Conservation (phyloP, 2,329 filamentous ascomycete genomes). For the Didymella pomorum region DNA sequence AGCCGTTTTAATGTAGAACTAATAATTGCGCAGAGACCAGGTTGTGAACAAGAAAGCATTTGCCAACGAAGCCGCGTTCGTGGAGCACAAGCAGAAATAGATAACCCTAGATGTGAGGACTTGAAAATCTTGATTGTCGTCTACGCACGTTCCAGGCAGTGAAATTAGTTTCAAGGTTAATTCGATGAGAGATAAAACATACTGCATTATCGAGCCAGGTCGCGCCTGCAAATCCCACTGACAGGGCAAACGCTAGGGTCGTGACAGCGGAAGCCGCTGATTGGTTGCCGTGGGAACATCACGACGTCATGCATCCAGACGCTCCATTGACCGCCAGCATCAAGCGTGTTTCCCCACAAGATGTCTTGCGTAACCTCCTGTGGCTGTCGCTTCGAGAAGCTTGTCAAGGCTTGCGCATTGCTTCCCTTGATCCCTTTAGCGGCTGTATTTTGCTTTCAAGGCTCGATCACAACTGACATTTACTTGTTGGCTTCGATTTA, state of each 20-base stretch:
- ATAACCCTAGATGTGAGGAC: neutral
- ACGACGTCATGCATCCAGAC: slow-evolving; percentile 20
- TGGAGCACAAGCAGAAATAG: slow-evolving; percentile 27
- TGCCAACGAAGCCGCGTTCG: slow-evolving; percentile 35
- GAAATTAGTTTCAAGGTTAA: neutral
- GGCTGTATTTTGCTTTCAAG: neutral
- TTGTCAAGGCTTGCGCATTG: slow-evolving; percentile 1
- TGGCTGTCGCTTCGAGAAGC: neutral
- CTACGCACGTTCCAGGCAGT: neutral
- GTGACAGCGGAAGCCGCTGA: slow-evolving; percentile 1
- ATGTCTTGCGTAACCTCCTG: neutral
- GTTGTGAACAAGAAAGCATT: slow-evolving; percentile 32
- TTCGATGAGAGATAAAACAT: neutral
- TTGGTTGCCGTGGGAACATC: slow-evolving; percentile 4
- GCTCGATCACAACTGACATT: neutral
- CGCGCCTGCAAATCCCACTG: neutral
- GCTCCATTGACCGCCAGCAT: neutral
- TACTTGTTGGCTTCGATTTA: neutral
- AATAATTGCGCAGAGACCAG: slow-evolving; percentile 25
- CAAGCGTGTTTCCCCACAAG: slow-evolving; percentile 3
- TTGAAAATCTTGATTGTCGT: neutral
- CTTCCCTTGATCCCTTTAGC: neutral
- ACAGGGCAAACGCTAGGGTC: neutral
- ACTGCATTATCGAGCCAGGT: neutral
- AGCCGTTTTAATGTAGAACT: slow-evolving; percentile 5